These are phyloP conservation scores for Kwoniella dendrophila DNA, from an alignment of 768 basidiomycete genomes.

Conservation along the genomic window DNA sequence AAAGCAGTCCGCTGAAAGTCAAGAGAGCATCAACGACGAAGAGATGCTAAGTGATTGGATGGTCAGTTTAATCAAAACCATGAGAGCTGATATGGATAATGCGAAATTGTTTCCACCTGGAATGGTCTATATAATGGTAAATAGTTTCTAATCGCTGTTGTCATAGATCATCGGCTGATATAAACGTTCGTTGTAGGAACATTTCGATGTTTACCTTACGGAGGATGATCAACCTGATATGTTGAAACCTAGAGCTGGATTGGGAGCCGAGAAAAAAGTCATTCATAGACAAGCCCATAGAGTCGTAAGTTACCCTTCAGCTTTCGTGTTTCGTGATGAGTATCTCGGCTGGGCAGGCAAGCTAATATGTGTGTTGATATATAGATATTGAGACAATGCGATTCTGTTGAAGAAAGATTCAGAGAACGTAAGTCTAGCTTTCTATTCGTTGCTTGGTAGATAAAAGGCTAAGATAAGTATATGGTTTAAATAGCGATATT, in stretches of 20 bases:
- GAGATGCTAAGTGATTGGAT: constrained; percentile 54
- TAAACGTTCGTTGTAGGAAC: constrained; percentile 26
- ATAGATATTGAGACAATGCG: constrained; percentile 38
- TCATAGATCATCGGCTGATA: not conserved
- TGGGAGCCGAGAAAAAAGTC: constrained; percentile 9
- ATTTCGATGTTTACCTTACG: constrained; percentile 42
- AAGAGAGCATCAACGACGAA: constrained; percentile 25
- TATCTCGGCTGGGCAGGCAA: not conserved
- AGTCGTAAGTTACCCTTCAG: constrained; percentile 20
- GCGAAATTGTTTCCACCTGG: constrained; percentile 57
- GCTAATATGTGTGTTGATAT: not conserved
- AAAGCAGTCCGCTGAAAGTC: not conserved
- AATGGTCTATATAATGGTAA: constrained; percentile 49
- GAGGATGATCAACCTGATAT: not conserved
- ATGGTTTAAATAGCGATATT: constrained; percentile 38
- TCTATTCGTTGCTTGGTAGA: not conserved
- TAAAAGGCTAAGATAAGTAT: not conserved
- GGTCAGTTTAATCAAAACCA: constrained; percentile 54
- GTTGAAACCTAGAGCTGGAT: not conserved
- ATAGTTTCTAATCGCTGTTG: constrained; percentile 11
- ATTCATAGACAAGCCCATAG: constrained; percentile 32
- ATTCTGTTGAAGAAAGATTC: constrained; percentile 46
- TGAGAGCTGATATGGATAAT: constrained; percentile 56
- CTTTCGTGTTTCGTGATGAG: not conserved
- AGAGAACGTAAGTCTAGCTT: constrained; percentile 43